These are phyloP conservation scores for Coemansia sp. DNA, from an alignment of 192 early-diverging fungal genomes.

Conservation along the genomic window DNA sequence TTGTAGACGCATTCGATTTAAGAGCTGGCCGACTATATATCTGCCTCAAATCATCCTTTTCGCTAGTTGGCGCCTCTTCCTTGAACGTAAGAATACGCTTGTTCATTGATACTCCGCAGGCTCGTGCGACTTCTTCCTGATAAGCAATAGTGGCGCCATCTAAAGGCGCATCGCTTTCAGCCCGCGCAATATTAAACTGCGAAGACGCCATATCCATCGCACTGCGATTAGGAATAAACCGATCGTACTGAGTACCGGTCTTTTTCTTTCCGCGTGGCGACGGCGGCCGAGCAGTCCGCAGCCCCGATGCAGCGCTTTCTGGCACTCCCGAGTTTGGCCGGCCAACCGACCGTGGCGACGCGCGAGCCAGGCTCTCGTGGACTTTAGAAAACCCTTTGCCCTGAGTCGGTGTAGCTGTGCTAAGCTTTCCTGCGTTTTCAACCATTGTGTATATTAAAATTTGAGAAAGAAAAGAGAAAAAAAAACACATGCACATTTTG, in stretches of 20 bases:
- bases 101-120: conserved; percentile 74
- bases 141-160: conserved; percentile 58
- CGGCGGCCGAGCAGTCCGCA: conserved; percentile 12
- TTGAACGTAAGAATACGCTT: conserved; percentile 81
- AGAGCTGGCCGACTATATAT: conserved; percentile 51
- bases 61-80: conserved; percentile 67
- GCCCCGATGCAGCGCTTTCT: conserved; percentile 2
- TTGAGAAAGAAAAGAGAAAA: neutral
- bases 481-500: neutral
- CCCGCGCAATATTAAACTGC: conserved; percentile 65
- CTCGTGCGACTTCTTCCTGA: conserved; percentile 77
- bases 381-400: conserved; percentile 5
- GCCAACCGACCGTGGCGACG: conserved; percentile 31
- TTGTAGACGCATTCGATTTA: conserved; percentile 26
- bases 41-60: conserved; percentile 55
- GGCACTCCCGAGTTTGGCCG: conserved; percentile 7
- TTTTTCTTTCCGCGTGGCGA: conserved; percentile 41
- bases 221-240: conserved; percentile 83
- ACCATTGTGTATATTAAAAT: conserved; percentile 7
- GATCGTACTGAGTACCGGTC: conserved; percentile 64
- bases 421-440: conserved; percentile 22
- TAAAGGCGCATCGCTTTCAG: conserved; percentile 43
- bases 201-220: conserved; percentile 67
- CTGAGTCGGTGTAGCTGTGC: conserved; percentile 11
- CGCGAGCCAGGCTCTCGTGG: conserved; percentile 23